phyloP scores from a whole-genome alignment of 176 grass and related monocot species.

The Melocanna baccifera region DNA sequence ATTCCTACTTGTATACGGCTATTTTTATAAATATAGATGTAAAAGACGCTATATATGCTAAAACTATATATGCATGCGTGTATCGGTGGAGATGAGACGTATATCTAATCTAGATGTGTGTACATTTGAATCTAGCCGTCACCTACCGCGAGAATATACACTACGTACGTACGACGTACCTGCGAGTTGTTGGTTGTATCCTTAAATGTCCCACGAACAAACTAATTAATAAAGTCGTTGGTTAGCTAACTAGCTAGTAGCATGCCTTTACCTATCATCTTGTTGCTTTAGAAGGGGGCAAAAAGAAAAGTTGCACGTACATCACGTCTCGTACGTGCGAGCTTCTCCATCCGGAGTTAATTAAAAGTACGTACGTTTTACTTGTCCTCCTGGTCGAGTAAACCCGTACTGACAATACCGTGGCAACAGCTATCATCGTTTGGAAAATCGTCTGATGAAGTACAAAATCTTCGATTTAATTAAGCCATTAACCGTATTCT shows the following conservation, averaged over 20 bases:
- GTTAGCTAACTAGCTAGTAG: not conserved
- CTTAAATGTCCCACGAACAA: not conserved
- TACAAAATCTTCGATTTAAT: not conserved
- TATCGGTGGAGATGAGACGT: not conserved
- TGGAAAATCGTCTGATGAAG: not conserved
- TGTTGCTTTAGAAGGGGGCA: not conserved
- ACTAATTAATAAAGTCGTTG: not conserved
- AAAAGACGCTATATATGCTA: too few relatives aligned
- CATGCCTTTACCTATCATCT: not conserved
- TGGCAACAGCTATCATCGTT: not conserved
- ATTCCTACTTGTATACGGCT: too few relatives aligned
- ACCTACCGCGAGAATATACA: not conserved
- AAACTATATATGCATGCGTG: not conserved
- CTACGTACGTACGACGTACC: not conserved
- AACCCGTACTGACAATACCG: not conserved
- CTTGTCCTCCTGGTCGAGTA: not conserved
- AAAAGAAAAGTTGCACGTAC: not conserved
- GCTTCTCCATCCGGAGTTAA: not conserved
- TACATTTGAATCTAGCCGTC: too few relatives aligned
- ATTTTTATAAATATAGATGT: too few relatives aligned
- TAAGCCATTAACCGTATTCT: not conserved
- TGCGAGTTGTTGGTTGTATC: not conserved
- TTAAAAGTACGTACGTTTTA: not conserved
- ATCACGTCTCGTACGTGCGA: not conserved
- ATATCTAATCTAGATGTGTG: not conserved